Percentiles rank a stretch among this genome's conserved stretches.
Conservation (phyloP, 768 basidiomycete genomes). For the Calocera cornea region DNA sequence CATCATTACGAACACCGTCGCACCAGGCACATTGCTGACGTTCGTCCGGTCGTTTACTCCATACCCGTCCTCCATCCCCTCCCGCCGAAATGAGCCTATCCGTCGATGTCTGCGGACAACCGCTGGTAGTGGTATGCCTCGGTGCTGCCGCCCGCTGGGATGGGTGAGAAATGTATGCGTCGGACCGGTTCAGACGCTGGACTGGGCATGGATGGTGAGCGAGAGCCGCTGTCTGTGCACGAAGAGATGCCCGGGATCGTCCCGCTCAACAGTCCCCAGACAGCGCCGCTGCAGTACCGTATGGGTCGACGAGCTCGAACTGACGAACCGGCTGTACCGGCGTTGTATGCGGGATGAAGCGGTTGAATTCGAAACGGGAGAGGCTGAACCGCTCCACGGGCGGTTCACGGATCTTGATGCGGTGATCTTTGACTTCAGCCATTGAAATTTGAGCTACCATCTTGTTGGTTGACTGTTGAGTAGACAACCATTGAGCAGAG, state of each 20-base stretch:
- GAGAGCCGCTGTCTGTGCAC: background rate
- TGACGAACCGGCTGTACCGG: slow-evolving; percentile 31
- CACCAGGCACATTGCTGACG: slow-evolving; percentile 43
- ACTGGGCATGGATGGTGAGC: slow-evolving; percentile 20
- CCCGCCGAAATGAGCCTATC: slow-evolving; percentile 30
- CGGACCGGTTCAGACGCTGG: slow-evolving; percentile 4
- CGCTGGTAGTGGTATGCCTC: slow-evolving; percentile 49
- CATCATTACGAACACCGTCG: slow-evolving; percentile 50
- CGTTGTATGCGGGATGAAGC: slow-evolving; percentile 23
- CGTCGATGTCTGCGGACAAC: slow-evolving; percentile 47
- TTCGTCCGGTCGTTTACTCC: slow-evolving; percentile 17
- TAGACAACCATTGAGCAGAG: background rate
- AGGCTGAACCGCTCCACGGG: slow-evolving; percentile 44
- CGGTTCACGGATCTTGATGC: slow-evolving; percentile 30
- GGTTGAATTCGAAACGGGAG: slow-evolving; percentile 45
- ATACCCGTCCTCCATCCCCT: background rate
- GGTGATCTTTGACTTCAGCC: slow-evolving; percentile 32
- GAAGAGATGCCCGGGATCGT: slow-evolving; percentile 34
- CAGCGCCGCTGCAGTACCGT: slow-evolving; percentile 27
- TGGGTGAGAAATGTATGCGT: slow-evolving; percentile 26
- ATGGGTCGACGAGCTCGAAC: slow-evolving; percentile 40
- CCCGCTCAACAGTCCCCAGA: slow-evolving; percentile 43
- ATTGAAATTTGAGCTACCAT: slow-evolving; percentile 28
- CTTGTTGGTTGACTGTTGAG: background rate
- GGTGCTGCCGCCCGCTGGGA: slow-evolving; percentile 18